phyloP scores from a whole-genome alignment of 192 early-diverging fungal genomes.

The Coemansia sp. region DNA sequence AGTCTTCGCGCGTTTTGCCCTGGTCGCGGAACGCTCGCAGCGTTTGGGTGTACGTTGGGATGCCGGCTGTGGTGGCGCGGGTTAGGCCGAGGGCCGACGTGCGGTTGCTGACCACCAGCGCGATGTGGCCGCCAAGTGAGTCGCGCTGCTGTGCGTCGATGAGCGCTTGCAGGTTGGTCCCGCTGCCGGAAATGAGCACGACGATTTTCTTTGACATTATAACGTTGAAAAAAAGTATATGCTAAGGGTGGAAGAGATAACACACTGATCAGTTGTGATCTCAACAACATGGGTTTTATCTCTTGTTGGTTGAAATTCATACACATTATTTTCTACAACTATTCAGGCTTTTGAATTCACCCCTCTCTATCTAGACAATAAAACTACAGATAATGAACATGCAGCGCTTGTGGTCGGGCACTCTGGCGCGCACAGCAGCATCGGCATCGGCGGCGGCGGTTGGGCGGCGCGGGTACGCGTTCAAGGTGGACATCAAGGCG shows the following conservation, averaged over 20 bases:
- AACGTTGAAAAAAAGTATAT: background rate
- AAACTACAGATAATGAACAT: background rate
- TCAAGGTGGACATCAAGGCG: conserved; percentile 57
- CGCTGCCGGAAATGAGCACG: conserved; percentile 92
- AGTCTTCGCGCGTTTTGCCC: conserved; percentile 82
- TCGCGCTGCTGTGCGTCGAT: conserved; percentile 71
- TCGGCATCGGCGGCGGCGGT: background rate
- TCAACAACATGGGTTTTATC: no score
- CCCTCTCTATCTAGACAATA: no score
- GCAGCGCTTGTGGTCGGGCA: background rate
- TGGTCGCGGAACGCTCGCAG: conserved; percentile 83
- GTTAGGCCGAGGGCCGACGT: conserved; percentile 83
- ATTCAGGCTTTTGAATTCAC: no score
- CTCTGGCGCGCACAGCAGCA: background rate
- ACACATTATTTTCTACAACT: no score
- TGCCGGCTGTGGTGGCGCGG: conserved; percentile 75
- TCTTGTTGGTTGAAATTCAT: no score
- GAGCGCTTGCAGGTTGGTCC: conserved; percentile 94
- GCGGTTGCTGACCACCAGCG: conserved; percentile 88
- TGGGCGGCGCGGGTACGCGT: conserved; percentile 19
- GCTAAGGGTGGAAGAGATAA: no score
- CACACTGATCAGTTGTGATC: no score
- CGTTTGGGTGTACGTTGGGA: conserved; percentile 78
- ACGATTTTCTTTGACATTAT: conserved; percentile 58
- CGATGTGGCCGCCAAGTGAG: conserved; percentile 63